Percentiles rank a stretch among this genome's conserved stretches.
These are phyloP conservation scores for Phytomonas sp. DNA, from an alignment of 208 protist species.

Conservation along the genomic window DNA sequence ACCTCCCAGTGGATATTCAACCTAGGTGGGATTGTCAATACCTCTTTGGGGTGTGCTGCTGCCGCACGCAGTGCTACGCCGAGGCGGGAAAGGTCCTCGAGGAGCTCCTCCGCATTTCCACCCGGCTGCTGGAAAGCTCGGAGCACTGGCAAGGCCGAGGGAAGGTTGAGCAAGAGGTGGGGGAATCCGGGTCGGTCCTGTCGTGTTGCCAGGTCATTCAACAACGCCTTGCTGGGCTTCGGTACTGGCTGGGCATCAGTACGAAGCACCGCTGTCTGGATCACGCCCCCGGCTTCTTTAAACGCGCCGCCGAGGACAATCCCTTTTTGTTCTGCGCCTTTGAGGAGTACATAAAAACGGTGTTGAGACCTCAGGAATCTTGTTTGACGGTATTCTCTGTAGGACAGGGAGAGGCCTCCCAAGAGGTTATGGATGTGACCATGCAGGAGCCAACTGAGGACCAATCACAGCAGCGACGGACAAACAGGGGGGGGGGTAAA, in stretches of 20 bases:
- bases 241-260: conserved; percentile 64
- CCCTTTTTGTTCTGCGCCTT: conserved; percentile 49
- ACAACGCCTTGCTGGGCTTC: conserved; percentile 22
- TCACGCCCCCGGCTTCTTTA: conserved; percentile 17
- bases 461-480: neutral
- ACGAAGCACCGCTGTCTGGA: conserved; percentile 22
- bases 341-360: conserved; percentile 32
- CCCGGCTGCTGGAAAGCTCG: conserved; percentile 11
- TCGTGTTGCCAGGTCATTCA: no score
- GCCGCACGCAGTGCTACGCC: conserved; percentile 43
- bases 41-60: conserved; percentile 67
- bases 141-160: conserved; percentile 3
- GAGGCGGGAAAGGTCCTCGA: conserved; percentile 46
- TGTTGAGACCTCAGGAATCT: conserved; percentile 11
- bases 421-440: conserved; percentile 12
- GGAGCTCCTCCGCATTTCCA: conserved; percentile 31
- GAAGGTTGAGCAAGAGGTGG: neutral
- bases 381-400: conserved; percentile 14
- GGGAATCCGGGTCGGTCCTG: neutral
- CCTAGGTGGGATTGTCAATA: conserved; percentile 72
- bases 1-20: conserved; percentile 23
- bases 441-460: neutral
- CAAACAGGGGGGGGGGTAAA: neutral
- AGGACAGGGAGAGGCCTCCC: conserved; percentile 13
- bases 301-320: conserved; percentile 17